Conservation (phyloP, 2,329 filamentous ascomycete genomes). For the Clarireedia hainanense region DNA sequence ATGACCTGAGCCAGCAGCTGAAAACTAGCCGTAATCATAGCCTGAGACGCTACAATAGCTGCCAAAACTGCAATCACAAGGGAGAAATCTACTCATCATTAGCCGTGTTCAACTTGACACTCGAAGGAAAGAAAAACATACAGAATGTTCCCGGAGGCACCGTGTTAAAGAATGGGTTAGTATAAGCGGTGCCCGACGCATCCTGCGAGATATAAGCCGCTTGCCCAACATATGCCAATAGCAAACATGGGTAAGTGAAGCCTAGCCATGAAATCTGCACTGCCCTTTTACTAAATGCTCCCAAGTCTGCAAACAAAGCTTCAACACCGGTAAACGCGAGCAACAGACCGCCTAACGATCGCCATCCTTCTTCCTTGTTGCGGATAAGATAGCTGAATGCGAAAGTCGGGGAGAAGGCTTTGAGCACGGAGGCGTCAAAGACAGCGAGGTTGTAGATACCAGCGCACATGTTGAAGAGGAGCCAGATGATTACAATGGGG, state of each 20-base stretch:
- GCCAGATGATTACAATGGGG: conserved; percentile 60
- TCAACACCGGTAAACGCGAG: conserved; percentile 74
- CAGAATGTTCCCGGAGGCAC: conserved; percentile 59
- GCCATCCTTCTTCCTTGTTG: conserved; percentile 54
- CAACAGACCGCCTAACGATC: conserved; percentile 60
- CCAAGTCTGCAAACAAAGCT: conserved; percentile 69
- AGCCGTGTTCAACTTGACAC: not conserved
- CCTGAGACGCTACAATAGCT: conserved; percentile 69
- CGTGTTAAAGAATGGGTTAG: conserved; percentile 68
- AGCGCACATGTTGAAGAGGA: conserved; percentile 53
- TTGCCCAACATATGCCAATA: conserved; percentile 48
- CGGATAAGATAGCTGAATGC: conserved; percentile 53
- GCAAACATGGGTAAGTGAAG: conserved; percentile 59
- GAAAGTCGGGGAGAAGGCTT: conserved; percentile 50
- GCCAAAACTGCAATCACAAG: conserved; percentile 62
- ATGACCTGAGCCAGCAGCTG: conserved; percentile 63
- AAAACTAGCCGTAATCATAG: conserved; percentile 70
- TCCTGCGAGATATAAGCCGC: conserved; percentile 60
- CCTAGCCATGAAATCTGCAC: conserved; percentile 68
- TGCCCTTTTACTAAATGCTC: conserved; percentile 62
- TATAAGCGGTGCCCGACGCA: conserved; percentile 48
- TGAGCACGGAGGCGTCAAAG: conserved; percentile 45
- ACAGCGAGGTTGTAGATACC: conserved; percentile 55
- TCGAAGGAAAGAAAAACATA: not conserved
- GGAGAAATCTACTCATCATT: conserved; percentile 38